These are phyloP conservation scores for Alternaria triticina DNA, from an alignment of 2,329 filamentous ascomycete genomes.

Conservation along the genomic window DNA sequence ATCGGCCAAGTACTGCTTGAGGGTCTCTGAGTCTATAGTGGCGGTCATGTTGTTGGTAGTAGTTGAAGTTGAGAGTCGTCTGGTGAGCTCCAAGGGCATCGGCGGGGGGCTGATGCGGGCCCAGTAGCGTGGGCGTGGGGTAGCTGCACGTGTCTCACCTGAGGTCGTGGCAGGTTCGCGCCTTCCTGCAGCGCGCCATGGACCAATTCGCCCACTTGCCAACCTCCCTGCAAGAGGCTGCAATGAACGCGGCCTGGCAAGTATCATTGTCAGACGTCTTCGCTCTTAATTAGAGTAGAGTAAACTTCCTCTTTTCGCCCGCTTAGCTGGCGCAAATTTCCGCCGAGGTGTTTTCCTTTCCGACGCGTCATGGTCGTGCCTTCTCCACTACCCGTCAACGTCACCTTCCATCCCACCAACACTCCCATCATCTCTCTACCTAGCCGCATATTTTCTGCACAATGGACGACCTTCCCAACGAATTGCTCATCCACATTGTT, in stretches of 20 bases:
- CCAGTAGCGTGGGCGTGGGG: neutral
- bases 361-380: neutral
- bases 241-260: neutral
- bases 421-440: neutral
- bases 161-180: neutral
- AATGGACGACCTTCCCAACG: neutral
- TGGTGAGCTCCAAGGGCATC: neutral
- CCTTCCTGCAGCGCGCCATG: neutral
- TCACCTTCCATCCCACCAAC: neutral
- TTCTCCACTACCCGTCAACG: neutral
- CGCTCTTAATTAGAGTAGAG: neutral
- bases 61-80: neutral
- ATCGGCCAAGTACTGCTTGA: slow-evolving; percentile 84
- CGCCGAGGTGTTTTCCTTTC: neutral
- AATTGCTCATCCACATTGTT: neutral
- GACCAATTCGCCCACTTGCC: neutral
- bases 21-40: slow-evolving; percentile 52
- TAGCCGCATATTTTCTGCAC: no score
- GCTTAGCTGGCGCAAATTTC: neutral
- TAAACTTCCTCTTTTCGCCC: neutral
- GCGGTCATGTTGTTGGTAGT: slow-evolving; percentile 26
- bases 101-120: slow-evolving; percentile 1
- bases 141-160: neutral
- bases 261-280: neutral
- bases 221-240: neutral